Evolutionary conservation across 768 basidiomycete species (phyloP).

Genomic region (Serendipita sp.): DNA sequence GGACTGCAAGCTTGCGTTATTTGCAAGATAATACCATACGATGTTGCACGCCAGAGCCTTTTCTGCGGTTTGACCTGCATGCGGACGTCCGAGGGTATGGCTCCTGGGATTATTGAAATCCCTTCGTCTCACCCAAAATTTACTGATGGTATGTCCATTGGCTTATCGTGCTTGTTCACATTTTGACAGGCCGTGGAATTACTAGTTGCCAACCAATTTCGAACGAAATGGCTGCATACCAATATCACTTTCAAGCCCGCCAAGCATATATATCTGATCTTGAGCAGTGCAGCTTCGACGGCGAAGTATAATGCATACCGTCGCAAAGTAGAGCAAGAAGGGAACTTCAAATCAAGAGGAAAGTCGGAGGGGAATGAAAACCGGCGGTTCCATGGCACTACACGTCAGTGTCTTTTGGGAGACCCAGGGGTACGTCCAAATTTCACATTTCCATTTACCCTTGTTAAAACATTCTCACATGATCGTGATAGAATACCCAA

Average conservation of each 20-base stretch:
- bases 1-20: background rate
- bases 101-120: background rate
- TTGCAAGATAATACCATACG: background rate
- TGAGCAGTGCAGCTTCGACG: slow-evolving; percentile 31
- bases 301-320: slow-evolving; percentile 45
- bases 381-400: slow-evolving; percentile 60
- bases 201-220: slow-evolving; percentile 49
- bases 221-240: slow-evolving; percentile 47
- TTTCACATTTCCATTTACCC: background rate
- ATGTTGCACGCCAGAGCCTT: background rate
- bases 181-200: slow-evolving; percentile 4
- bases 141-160: background rate
- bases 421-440: slow-evolving; percentile 9
- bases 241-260: slow-evolving; percentile 41
- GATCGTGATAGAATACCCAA: slow-evolving; percentile 26
- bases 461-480: background rate
- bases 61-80: background rate
- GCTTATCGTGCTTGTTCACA: no score
- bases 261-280: slow-evolving; percentile 46
- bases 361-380: slow-evolving; percentile 54
- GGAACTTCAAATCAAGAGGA: slow-evolving; percentile 38
- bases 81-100: background rate
- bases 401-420: slow-evolving; percentile 45
- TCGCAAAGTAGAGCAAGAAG: slow-evolving; percentile 41
- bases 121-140: background rate